phyloP scores from a whole-genome alignment of 768 basidiomycete species.

The Scleroderma bovista region DNA sequence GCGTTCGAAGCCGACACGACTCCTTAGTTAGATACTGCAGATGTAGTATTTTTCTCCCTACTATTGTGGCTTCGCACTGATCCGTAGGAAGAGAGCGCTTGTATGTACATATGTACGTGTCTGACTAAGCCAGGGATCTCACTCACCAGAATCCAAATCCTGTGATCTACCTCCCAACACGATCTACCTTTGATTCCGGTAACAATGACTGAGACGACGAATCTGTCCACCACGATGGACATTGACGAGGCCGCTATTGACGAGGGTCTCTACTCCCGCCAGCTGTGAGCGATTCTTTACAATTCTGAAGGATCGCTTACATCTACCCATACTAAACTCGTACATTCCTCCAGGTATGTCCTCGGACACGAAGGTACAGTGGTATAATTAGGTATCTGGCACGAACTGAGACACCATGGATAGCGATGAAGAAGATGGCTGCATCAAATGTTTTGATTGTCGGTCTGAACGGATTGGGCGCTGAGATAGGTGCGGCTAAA shows the following conservation, averaged over 20 bases:
- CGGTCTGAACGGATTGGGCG: slow-evolving; percentile 87
- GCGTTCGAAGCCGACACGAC: too few relatives aligned
- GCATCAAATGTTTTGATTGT: slow-evolving; percentile 91
- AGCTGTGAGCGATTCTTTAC: slow-evolving; percentile 57
- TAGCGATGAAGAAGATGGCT: slow-evolving; percentile 99
- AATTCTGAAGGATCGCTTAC: slow-evolving; percentile 9
- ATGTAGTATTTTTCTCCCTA: too few relatives aligned
- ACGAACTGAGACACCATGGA: slow-evolving; percentile 12
- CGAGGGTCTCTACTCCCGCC: slow-evolving; percentile 90
- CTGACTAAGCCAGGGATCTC: too few relatives aligned
- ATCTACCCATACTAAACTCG: slow-evolving; percentile 16
- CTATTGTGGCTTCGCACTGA: too few relatives aligned
- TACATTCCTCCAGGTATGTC: slow-evolving; percentile 61
- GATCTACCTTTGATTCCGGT: not conserved
- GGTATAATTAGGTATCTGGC: not conserved
- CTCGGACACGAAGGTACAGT: slow-evolving; percentile 87
- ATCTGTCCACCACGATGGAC: slow-evolving; percentile 59
- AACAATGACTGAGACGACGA: slow-evolving; percentile 31
- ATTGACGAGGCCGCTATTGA: slow-evolving; percentile 86
- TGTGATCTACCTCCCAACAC: not conserved
- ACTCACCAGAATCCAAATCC: not conserved
- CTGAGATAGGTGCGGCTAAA: slow-evolving; percentile 75
- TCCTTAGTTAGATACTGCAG: too few relatives aligned
- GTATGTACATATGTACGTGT: too few relatives aligned
- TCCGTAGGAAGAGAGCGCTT: too few relatives aligned